Evolutionary conservation across 2,329 filamentous ascomycete species (phyloP), one percentile per base, ranked within the genome.

Genomic region (Neospermospora avenae): DNA sequence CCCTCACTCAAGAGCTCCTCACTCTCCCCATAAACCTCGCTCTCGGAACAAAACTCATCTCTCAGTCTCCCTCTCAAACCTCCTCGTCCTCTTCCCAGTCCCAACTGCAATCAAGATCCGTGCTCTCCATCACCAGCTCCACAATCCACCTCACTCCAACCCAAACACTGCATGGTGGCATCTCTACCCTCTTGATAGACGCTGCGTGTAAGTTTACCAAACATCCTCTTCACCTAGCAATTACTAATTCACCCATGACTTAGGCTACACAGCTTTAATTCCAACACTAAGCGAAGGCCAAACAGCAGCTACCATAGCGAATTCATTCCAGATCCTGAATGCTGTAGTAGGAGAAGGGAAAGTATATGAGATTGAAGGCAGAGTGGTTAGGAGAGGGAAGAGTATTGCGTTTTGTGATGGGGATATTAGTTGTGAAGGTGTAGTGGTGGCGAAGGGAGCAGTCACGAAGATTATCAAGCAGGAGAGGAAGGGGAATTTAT

Each of bases 381-480:
- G 24, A 18, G 57, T 61, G 18, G 42, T 59, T 6, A 59, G 41
- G 31, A 57, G 48, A 46, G 56, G 57, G 16, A 52, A 51, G 37
- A 51, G 24, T 22, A 28, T 55, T 14, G 52, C 44, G 24, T 59
- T 63, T 28, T 58, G 61, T 63, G 61, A 63, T n/a, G 61, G 48
- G 1, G 49, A 60, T 42, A 42, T 60, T 35, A 60, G 24, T 3
- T 60, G 61, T 56, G 55, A 60, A 20, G 57, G 57, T 16, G 41
- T 48, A 39, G 6, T 60, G 5, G 54, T 58, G 45, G 55, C 53
- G 16, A 57, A 20, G 13, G 55, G 61, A 24, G 54, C 14, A 11
- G 25, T 55, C 18, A 61, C 31, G 42, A 61, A 57, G 44, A 39
- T 55, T 13, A 39, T 55, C 37, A 39, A 13, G 7, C 22, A 39